Percentiles rank a stretch among this genome's conserved stretches.
Conservation (phyloP, 2,329 filamentous ascomycete species). For the Botrytis paeoniae region DNA sequence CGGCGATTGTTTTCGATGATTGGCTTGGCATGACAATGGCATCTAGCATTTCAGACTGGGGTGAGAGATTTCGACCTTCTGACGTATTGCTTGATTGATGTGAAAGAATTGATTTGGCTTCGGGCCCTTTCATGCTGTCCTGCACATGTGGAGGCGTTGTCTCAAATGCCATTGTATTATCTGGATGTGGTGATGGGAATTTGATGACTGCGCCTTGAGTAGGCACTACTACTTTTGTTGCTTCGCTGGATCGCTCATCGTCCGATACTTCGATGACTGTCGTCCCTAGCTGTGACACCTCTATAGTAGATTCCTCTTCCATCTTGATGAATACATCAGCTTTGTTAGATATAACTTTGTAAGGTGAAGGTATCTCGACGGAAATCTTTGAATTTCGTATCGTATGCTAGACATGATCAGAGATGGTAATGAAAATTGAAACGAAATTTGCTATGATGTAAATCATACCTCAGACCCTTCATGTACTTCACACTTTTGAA, state of each 20-base stretch:
- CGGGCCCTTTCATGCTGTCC: not conserved
- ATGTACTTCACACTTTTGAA: not conserved
- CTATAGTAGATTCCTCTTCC: slow-evolving; percentile 2
- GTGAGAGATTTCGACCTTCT: not conserved
- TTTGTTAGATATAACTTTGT: not conserved
- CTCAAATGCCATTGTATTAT: not conserved
- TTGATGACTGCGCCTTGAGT: not conserved
- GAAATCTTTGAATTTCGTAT: not conserved
- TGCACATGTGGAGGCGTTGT: not conserved
- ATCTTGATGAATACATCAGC: not conserved
- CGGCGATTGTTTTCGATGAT: not conserved
- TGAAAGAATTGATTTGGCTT: not conserved
- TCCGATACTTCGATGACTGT: not conserved
- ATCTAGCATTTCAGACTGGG: not conserved
- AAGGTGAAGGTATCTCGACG: not conserved
- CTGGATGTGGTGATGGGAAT: not conserved
- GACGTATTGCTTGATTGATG: not conserved
- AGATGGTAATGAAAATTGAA: not conserved
- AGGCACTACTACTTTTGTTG: not conserved
- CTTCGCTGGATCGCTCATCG: not conserved
- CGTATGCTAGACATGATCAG: not conserved
- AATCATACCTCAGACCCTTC: not conserved
- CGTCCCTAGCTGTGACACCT: not conserved
- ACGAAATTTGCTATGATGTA: not conserved
- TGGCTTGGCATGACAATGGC: not conserved